Evolutionary conservation across 108 stramenopile genomes (phyloP), one percentile per base, ranked within the genome.

Genomic region (Nitzschia sp.): DNA sequence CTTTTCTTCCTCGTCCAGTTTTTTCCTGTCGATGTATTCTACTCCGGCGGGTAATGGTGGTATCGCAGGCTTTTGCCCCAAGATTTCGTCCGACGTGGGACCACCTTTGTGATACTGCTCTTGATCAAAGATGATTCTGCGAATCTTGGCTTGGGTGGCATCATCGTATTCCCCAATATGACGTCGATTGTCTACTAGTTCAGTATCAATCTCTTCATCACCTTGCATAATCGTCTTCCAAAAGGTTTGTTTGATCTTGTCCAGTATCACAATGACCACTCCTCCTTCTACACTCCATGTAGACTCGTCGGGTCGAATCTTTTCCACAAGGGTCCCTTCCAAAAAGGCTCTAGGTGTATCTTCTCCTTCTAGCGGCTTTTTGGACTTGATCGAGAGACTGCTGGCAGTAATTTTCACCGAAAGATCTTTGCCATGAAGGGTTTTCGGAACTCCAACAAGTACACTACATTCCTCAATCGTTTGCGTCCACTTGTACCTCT

Each of bases 401-500:
- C 74, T 58, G 8, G 83, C 30, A 34, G 80, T 79, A 31, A 94
- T 85, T 27, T 54, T 53, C 8, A 94, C 84, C 67, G 80, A 55
- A 13, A 91, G 68, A 63, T 94, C 92, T 65, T 89, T 91, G 2
- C 70, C 92, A 3, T 82, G 73, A 5, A 74, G 73, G 0, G 65
- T 74, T 15, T 76, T 61, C 3, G 94, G 91, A 9, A 92, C 59
- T 16, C 80, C 80, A 44, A 89, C 67, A 34, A 87, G 55, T 0
- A 95, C 90, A 13, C 78, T 92, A 21, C 78, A 81, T 63, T 95
- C 94, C 15, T 91, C 86, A 13, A 95, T 36, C 6, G 86, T 90
- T 71, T 95, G 94, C 4, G 94, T 95, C 94, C 94, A 95, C 54
- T 84, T 84, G 57, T 91, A 92, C n/a, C 53, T 58, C 36, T 75